A percentile compares a stretch with the other conserved stretches of the same genome.
Conservation (phyloP, 208 protist genomes). For the Phytomonas sp. region DNA sequence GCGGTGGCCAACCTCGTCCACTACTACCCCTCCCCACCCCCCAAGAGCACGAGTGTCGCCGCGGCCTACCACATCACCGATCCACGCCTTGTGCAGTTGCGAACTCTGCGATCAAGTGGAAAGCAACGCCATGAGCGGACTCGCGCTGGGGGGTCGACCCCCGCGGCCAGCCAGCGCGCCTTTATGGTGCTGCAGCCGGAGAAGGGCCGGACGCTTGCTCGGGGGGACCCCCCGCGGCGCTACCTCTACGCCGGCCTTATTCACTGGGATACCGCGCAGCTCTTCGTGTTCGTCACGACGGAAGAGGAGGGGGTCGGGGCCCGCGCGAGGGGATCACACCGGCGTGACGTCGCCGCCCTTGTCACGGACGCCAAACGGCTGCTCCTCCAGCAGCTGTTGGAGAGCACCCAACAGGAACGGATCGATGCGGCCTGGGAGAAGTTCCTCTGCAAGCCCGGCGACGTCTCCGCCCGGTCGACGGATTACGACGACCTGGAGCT, state of each 20-base stretch:
- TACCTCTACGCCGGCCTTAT: slow-evolving; percentile 70
- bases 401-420: slow-evolving; percentile 62
- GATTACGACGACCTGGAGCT: slow-evolving; percentile 41
- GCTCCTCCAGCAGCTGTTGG: slow-evolving; percentile 52
- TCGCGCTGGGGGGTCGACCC: background rate
- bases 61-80: slow-evolving; percentile 57
- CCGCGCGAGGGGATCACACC: slow-evolving; percentile 11
- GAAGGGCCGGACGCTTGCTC: background rate
- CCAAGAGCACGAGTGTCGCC: slow-evolving; percentile 41
- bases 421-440: slow-evolving; percentile 50
- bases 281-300: slow-evolving; percentile 58
- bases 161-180: slow-evolving; percentile 15
- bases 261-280: slow-evolving; percentile 44
- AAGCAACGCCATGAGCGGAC: background rate
- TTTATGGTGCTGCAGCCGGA: slow-evolving; percentile 19
- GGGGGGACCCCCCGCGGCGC: slow-evolving; percentile 10
- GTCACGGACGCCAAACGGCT: slow-evolving; percentile 34
- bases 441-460: slow-evolving; percentile 19
- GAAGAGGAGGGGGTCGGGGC: slow-evolving; percentile 13
- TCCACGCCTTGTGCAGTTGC: slow-evolving; percentile 38
- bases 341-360: slow-evolving; percentile 32
- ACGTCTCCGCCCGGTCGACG: background rate
- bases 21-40: slow-evolving; percentile 68
- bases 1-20: slow-evolving; percentile 59
- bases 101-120: slow-evolving; percentile 23